Evolutionary conservation across 1,139 yeast genomes (phyloP).

Genomic region (Suhomyces choctaworum): DNA sequence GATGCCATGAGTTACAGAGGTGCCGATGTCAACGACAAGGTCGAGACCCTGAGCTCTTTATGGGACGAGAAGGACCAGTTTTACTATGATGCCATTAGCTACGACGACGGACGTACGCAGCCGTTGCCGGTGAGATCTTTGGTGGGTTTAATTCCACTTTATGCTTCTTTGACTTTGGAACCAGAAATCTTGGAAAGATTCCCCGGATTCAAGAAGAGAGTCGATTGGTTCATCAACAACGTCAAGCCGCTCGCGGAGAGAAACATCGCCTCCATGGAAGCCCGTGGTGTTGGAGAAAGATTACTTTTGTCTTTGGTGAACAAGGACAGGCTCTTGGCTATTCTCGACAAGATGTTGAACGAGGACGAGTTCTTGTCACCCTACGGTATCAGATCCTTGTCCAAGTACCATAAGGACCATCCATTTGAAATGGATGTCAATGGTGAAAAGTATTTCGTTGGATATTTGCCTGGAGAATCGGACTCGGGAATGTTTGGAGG

Average conservation of each 20-base stretch:
- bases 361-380: slow-evolving; percentile 85
- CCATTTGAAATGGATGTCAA: slow-evolving; percentile 88
- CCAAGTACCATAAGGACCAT: slow-evolving; percentile 82
- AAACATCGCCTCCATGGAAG: slow-evolving; percentile 85
- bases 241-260: slow-evolving; percentile 74
- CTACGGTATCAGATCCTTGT: slow-evolving; percentile 86
- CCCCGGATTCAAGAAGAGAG: slow-evolving; percentile 82
- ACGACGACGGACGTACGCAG: slow-evolving; percentile 73
- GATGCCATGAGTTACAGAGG: slow-evolving; percentile 88
- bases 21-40: slow-evolving; percentile 44
- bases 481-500: slow-evolving; percentile 97
- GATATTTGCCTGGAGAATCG: slow-evolving; percentile 89
- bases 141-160: slow-evolving; percentile 90
- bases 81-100: slow-evolving; percentile 88
- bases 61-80: slow-evolving; percentile 93
- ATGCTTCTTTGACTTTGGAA: slow-evolving; percentile 87
- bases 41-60: slow-evolving; percentile 59
- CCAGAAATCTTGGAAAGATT: slow-evolving; percentile 78
- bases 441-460: slow-evolving; percentile 72
- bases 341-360: slow-evolving; percentile 80
- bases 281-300: slow-evolving; percentile 86
- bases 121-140: slow-evolving; percentile 85
- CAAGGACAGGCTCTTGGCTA: slow-evolving; percentile 75
- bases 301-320: slow-evolving; percentile 78
- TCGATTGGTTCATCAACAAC: slow-evolving; percentile 83